These are phyloP conservation scores for Sphagnum tenellum DNA, from an alignment of 225 moss, liverwort and hornwort species.

Conservation along the genomic window DNA sequence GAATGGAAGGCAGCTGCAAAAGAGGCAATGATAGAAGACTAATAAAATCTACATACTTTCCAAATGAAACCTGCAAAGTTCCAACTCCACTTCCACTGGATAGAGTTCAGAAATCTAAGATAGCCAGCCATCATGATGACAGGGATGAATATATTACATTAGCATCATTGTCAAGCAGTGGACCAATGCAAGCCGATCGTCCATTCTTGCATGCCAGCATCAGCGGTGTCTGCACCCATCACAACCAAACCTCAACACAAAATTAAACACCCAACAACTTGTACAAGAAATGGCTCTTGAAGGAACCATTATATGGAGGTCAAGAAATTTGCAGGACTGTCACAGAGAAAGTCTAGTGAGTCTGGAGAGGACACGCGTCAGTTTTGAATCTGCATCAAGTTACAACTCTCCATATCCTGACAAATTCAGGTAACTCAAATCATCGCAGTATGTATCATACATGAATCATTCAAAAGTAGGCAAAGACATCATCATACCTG, in stretches of 20 bases:
- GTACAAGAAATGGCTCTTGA: background rate
- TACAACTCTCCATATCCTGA: background rate
- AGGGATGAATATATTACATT: conserved; percentile 17
- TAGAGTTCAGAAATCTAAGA: too few species aligned
- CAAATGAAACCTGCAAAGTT: too few species aligned
- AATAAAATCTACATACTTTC: too few species aligned
- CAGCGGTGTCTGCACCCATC: conserved; percentile 31
- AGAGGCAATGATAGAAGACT: too few species aligned
- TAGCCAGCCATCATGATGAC: too few species aligned
- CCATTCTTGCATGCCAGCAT: conserved; percentile 52
- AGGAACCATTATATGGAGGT: too few species aligned
- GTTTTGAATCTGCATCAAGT: background rate
- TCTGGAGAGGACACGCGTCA: background rate
- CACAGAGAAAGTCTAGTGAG: too few species aligned
- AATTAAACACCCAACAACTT: background rate
- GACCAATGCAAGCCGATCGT: conserved; percentile 25
- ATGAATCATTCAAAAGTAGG: background rate
- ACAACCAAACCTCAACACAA: background rate
- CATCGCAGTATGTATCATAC: too few species aligned
- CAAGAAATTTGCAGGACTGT: too few species aligned
- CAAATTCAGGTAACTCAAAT: too few species aligned
- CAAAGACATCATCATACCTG: conserved; percentile 11
- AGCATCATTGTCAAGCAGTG: conserved; percentile 29
- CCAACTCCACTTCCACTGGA: too few species aligned
- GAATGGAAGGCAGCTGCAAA: too few species aligned